Evolutionary conservation across 176 grass and related monocot species (phyloP), one percentile per base, ranked within the genome.

Genomic region (Thinopyrum elongatum): DNA sequence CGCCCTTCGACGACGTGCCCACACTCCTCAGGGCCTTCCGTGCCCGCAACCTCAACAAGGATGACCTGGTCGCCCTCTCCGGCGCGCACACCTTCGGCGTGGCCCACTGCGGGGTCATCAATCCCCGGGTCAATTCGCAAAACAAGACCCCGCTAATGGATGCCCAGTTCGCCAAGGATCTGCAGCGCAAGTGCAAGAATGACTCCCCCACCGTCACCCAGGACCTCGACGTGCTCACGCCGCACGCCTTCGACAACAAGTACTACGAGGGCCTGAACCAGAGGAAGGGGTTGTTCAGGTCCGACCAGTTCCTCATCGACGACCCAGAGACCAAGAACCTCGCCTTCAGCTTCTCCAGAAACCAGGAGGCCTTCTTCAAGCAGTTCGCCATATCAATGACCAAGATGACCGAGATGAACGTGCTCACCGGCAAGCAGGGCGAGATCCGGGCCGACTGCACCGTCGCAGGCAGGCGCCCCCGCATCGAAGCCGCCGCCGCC

Each of bases 81-180:
- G 90, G 93, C 10, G 90, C 87, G 35, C 93, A 94, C 87, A 92
- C 93, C 47, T 57, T 94, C 59, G 93, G 90, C 3, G 29, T 4
- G 9, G 78, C 72, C 7, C 90, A 88, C 90, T 92, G 86, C 86
- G 0, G 1, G 16, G 25, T 26, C 82, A 86, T 92, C 78, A n/a
- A 3, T 53, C 31, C 66, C 60, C 75, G 90, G 1, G 69, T 86
- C 1, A n/a, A n/a, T n/a, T n/a, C n/a, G n/a, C n/a, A n/a, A n/a
- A n/a, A n/a, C n/a, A n/a, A n/a, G n/a, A 29, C 69, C 79, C 66
- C 80, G 2, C 47, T 44, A 57, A 86, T 92, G 8, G 83, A 89
- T 47, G 58, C 66, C 26, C 4, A 14, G 7, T 62, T 86, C 33
- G 57, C 55, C 31, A 2, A 15, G 7, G 31, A 19, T 11, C 86